Evolutionary conservation across 768 basidiomycete genomes (phyloP).

Genomic region (Lanmaoa rubissima): DNA sequence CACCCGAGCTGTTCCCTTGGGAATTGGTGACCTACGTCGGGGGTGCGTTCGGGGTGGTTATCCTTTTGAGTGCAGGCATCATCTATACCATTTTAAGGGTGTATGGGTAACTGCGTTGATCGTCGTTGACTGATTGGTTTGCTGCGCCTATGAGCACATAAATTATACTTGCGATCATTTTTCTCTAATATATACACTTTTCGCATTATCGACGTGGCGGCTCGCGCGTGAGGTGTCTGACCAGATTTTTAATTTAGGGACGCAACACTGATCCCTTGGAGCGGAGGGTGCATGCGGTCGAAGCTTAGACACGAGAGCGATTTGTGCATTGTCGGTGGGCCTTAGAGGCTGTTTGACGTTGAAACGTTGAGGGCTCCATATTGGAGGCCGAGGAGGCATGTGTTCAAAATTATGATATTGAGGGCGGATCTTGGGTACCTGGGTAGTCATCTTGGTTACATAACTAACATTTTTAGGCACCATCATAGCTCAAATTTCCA

Average conservation of each 20-base stretch:
- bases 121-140: neutral
- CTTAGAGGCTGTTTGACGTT: neutral
- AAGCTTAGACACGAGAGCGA: neutral
- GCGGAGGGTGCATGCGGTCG: too few relatives aligned
- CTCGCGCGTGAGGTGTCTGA: neutral
- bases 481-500: too few relatives aligned
- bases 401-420: too few relatives aligned
- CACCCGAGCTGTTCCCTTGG: conserved; percentile 23
- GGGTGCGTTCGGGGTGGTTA: conserved; percentile 27
- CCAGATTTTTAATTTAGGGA: too few relatives aligned
- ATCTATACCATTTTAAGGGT: conserved; percentile 26
- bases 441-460: too few relatives aligned
- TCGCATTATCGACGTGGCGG: neutral
- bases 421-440: too few relatives aligned
- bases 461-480: too few relatives aligned
- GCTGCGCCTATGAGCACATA: neutral
- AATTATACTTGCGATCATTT: neutral
- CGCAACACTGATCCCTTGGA: neutral
- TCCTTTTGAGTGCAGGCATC: conserved; percentile 23
- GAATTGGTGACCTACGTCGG: conserved; percentile 32
- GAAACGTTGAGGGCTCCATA: too few relatives aligned
- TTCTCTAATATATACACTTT: neutral
- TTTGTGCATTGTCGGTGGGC: too few relatives aligned
- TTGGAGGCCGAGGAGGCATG: too few relatives aligned
- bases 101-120: conserved; percentile 13